Evolutionary conservation across 2,329 filamentous ascomycete species (phyloP), one percentile per base, ranked within the genome.

Genomic region (Pezicula radicicola): DNA sequence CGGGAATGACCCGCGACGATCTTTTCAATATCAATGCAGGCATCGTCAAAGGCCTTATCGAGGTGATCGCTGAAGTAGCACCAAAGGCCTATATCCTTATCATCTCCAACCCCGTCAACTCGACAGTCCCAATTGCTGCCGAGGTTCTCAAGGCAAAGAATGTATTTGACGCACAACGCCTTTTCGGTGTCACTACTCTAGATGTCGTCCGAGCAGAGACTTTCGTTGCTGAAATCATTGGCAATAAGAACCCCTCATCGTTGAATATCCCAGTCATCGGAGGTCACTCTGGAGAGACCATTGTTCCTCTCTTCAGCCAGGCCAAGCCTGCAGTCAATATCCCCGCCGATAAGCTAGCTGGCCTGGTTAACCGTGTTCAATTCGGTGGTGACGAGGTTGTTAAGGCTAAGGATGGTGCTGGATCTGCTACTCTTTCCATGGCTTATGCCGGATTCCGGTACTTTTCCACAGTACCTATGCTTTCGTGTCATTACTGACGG

Each of bases 71-170:
- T 64, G 86, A 97, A 70, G 84, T 88, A 68, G 87, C 86, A 70
- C 94, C 94, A 70, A 95, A 97, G 72, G 94, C 94, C 51, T 96
- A 87, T 77, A 85, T 96, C 71, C 85, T 97, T 60, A 86, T 99
- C 78, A 99, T 99, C 75, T 97, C 93, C 68, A 99, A 99, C 84
- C 94, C 94, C 54, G 94, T 99, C 75, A 99, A 99, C 87, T 96
- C 91, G 49, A 99, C 94, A 52, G 94, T 99, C 53, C 94, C 94
- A 59, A 97, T 99, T 68, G 89, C 94, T 59, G 94, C 92, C 63
- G 94, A 99, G 80, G 89, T 97, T 56, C 87, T 99, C 72, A 97
- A 97, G 85, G 80, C 83, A 64, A 91, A 91, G 72, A 86, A 86
- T 64, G 91, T 96, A 68, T 99, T 97, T 77, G 88, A 99, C 80